Conservation (phyloP, 768 basidiomycete genomes). For the Chalciporus pseudorubinellus region DNA sequence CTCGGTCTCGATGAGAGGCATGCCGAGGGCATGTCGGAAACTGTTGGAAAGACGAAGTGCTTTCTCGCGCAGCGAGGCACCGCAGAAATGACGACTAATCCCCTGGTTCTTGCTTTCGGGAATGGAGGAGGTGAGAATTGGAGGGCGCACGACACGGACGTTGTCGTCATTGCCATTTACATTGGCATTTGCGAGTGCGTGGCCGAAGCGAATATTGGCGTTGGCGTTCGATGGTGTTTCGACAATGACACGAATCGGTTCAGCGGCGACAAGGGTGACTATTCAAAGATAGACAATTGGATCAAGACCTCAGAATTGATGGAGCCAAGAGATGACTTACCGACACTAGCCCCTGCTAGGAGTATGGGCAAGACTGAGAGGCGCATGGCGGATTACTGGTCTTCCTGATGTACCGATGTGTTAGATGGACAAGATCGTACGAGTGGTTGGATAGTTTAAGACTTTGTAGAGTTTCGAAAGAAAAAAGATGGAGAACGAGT, state of each 20-base stretch:
- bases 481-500: not conserved
- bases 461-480: not conserved
- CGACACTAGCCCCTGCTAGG: conserved; percentile 35
- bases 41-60: conserved; percentile 50
- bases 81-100: conserved; percentile 29
- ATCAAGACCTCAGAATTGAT: not conserved
- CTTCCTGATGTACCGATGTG: not conserved
- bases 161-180: conserved; percentile 28
- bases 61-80: conserved; percentile 44
- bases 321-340: conserved; percentile 18
- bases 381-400: conserved; percentile 30
- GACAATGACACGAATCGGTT: conserved; percentile 49
- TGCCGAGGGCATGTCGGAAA: conserved; percentile 55
- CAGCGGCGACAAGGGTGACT: conserved; percentile 42
- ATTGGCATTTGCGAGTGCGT: conserved; percentile 34
- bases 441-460: not conserved
- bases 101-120: conserved; percentile 11
- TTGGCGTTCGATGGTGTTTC: conserved; percentile 28
- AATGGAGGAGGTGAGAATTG: conserved; percentile 6
- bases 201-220: conserved; percentile 39
- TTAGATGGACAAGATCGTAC: not conserved
- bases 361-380: conserved; percentile 37
- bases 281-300: conserved; percentile 4
- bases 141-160: conserved; percentile 20
- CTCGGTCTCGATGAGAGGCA: conserved; percentile 43